Percentiles rank a stretch among this genome's conserved stretches.
These are phyloP conservation scores for Carex cristatella DNA, from an alignment of 176 grass and related monocot species.

Conservation along the genomic window DNA sequence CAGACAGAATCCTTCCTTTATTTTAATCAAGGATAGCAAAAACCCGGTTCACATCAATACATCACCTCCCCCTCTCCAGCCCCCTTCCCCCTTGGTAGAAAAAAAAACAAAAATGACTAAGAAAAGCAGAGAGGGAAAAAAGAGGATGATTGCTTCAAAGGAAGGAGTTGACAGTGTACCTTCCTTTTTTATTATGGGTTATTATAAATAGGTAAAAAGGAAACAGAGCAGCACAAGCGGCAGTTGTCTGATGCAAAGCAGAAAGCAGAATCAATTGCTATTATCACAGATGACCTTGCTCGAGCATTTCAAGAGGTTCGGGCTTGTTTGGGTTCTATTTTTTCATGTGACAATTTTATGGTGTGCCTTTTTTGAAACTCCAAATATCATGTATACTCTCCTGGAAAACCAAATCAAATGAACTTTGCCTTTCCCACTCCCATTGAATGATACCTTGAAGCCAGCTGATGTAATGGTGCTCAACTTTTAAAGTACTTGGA, in stretches of 20 bases:
- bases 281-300: slow-evolving; percentile 53
- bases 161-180: slow-evolving; percentile 33
- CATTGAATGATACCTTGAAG: not conserved
- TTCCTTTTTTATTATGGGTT: not conserved
- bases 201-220: slow-evolving; percentile 47
- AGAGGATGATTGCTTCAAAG: not conserved
- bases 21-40: not conserved
- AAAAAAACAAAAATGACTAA: not conserved
- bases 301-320: slow-evolving; percentile 54
- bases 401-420: slow-evolving; percentile 2
- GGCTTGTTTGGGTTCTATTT: not conserved
- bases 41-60: not conserved
- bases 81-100: not conserved
- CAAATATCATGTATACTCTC: not conserved
- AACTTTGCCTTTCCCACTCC: not conserved
- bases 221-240: slow-evolving; percentile 44
- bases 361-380: not conserved
- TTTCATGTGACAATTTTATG: not conserved
- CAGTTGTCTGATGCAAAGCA: slow-evolving; percentile 45
- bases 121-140: not conserved
- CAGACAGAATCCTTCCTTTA: not conserved
- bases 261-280: slow-evolving; percentile 65
- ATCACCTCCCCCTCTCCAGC: not conserved
- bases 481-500: not conserved
- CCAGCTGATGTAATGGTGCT: not conserved